A percentile compares a stretch with the other conserved stretches of the same genome.
These are phyloP conservation scores for Aspergillus chevalieri DNA, from an alignment of 2,329 filamentous ascomycete species.

Conservation along the genomic window DNA sequence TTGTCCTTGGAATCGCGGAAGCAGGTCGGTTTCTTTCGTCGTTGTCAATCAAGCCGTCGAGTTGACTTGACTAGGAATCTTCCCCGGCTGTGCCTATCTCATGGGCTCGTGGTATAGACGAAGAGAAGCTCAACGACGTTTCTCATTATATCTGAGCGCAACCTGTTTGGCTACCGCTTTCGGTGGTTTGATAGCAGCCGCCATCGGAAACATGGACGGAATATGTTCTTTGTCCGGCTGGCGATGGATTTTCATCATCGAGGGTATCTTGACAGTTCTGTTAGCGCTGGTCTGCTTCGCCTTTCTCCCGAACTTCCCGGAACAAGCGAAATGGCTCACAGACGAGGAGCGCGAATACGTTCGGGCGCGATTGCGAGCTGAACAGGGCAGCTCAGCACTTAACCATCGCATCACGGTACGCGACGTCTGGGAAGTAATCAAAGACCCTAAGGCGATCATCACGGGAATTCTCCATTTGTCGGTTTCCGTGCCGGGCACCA, in stretches of 20 bases:
- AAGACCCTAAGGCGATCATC: slow-evolving; percentile 44
- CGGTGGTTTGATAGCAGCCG: slow-evolving; percentile 70
- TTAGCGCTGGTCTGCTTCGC: slow-evolving; percentile 44
- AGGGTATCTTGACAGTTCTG: slow-evolving; percentile 41
- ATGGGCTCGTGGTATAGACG: slow-evolving; percentile 49
- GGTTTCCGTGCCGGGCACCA: slow-evolving; percentile 37
- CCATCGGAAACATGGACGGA: slow-evolving; percentile 74
- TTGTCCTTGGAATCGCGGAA: not conserved
- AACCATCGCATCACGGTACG: slow-evolving; percentile 39
- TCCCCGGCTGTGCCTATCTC: slow-evolving; percentile 17
- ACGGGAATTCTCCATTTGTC: slow-evolving; percentile 50
- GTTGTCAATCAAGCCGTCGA: not conserved
- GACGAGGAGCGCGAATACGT: slow-evolving; percentile 43
- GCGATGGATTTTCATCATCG: slow-evolving; percentile 70
- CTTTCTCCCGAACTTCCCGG: slow-evolving; percentile 44
- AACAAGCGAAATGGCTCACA: slow-evolving; percentile 44
- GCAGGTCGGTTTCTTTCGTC: not conserved
- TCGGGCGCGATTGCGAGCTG: slow-evolving; percentile 40
- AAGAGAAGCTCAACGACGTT: slow-evolving; percentile 46
- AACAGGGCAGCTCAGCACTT: slow-evolving; percentile 43
- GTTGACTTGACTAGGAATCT: not conserved
- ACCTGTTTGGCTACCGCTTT: slow-evolving; percentile 76
- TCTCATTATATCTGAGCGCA: slow-evolving; percentile 48
- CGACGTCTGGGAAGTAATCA: slow-evolving; percentile 43
- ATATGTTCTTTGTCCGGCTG: slow-evolving; percentile 56